Conservation (phyloP, 768 basidiomycete genomes). For the Xerocomus brunneocitrinus region DNA sequence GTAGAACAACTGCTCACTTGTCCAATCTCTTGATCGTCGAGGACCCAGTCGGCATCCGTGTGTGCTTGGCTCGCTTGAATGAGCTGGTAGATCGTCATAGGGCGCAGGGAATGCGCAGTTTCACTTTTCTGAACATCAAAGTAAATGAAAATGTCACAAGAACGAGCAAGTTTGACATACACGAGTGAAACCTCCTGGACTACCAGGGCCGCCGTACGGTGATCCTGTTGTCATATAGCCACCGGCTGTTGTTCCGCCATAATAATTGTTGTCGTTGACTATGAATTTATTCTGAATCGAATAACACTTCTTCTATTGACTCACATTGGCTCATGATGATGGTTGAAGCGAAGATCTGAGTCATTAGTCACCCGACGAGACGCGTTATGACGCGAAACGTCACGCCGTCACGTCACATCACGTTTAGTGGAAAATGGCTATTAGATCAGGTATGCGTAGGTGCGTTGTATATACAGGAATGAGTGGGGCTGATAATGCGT, state of each 20-base stretch:
- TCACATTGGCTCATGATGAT: conserved; percentile 43
- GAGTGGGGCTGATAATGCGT: conserved; percentile 24
- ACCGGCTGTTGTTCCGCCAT: conserved; percentile 43
- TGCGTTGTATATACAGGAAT: conserved; percentile 18
- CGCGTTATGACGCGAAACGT: conserved; percentile 28
- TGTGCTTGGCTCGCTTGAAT: conserved; percentile 75
- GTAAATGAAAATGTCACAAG: background rate
- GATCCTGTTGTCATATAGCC: conserved; percentile 59
- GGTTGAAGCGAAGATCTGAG: background rate
- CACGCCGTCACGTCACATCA: conserved; percentile 18
- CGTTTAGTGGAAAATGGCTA: background rate
- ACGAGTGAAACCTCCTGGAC: conserved; percentile 51
- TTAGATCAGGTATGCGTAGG: background rate
- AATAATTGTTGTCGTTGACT: conserved; percentile 39
- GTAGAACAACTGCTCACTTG: conserved; percentile 46
- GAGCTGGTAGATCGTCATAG: conserved; percentile 76
- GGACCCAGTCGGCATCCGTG: conserved; percentile 81
- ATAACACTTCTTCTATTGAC: background rate
- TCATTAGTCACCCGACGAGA: conserved; percentile 9
- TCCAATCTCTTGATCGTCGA: conserved; percentile 77
- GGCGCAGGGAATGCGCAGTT: conserved; percentile 52
- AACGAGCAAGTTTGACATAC: conserved; percentile 25
- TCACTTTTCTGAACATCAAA: conserved; percentile 30
- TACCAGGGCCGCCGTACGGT: conserved; percentile 52
- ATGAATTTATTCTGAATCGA: background rate